Base-by-base conservation (phyloP, 2,329 filamentous ascomycete species). In the Venturia effusa region DNA sequence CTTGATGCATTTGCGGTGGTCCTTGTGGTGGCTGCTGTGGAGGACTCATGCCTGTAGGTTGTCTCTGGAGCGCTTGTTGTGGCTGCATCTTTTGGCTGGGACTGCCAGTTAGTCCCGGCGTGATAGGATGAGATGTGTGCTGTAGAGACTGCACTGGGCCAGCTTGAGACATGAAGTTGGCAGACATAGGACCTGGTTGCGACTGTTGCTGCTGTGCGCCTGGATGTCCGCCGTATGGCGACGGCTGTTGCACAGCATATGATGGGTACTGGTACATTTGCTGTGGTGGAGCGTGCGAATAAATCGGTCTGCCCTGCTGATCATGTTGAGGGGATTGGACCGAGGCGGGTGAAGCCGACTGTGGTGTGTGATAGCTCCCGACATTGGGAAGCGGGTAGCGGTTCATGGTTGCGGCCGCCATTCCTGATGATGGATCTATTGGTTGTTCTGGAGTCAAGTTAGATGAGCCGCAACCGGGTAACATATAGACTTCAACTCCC, bases 301-400 rank as follows among this genome's bases (percentile, higher is more conserved):
- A 97, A 73, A 97, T 84, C 70, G 86, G 88, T 69, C 92, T 83
- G 64, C 79, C 81, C 78, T 96, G 90, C 72, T 93, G 90, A 73
- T 97, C 93, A 76, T 96, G 92, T 65, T 92, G 90, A 27, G 91
- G 88, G 40, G 93, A 97, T 67, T 92, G 89, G 70, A 97, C 92
- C 61, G 92, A 96, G 45, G 91, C 90, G 60, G 93, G 93, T 64
- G 93, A 96, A 76, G 93, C 96, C 64, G 92, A 96, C 78, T 97
- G 92, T 64, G 92, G 92, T 22, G 92, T 95, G 76, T 97, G 90
- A 74, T 97, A 97, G 73, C 96, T 96, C 66, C 91, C 54, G 8
- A 64, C 54, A 19, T 55, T 55, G 10, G 63, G 63, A 41, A 63
- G 90, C 69, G 92, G 92, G 74, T 95, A 96, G 67, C 83, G 76